Base-by-base conservation (phyloP, 2,329 filamentous ascomycete genomes). In the Aspergillus fischeri region DNA sequence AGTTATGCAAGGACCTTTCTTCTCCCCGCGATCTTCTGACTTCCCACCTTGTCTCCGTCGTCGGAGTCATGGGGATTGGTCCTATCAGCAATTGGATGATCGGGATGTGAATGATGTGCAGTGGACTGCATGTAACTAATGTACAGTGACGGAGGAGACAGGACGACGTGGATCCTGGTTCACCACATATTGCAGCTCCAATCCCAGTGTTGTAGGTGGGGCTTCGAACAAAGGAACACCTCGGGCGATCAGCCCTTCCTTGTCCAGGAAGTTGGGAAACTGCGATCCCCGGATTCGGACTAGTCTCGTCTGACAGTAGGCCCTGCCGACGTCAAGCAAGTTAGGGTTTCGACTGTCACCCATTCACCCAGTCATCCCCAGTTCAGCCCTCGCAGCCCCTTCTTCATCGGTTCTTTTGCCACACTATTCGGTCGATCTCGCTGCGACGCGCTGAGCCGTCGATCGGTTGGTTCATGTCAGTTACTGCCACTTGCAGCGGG, bases 191-290 rank as follows among this genome's bases (percentile, higher is more conserved):
- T 56, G 56, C 59, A 57, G 51, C 52, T 51, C 57, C 57, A 35
- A 51, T 59, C 54, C 51, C 27, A 57, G 55, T 48, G 53, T 29
- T 11, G 51, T 27, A 53, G 53, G 57, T 56, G 55, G 53, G 57
- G 56, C 44, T 52, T 52, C 51, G 54, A 57, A 52, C 45, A 55
- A 53, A 56, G 58, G 59, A 63, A 60, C 55, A 48, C 45, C 54
- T 63, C 51, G 62, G 62, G 53, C 63, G 62, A 64, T 63, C 63
- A 54, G 60, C 51, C 55, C 53, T 60, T 61, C 54, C 63, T 56
- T 60, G 55, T 55, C 58, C 61, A 52, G 56, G 57, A 57, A 55
- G 44, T 56, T 61, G 57, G 53, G 55, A 45, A 20, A 3, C 25
- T 11, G 42, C 20, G 9, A 10, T 45, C 20, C 9, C 42, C 42